These are phyloP conservation scores for Phoma sp. DNA, from an alignment of 2,329 filamentous ascomycete species.

Conservation along the genomic window DNA sequence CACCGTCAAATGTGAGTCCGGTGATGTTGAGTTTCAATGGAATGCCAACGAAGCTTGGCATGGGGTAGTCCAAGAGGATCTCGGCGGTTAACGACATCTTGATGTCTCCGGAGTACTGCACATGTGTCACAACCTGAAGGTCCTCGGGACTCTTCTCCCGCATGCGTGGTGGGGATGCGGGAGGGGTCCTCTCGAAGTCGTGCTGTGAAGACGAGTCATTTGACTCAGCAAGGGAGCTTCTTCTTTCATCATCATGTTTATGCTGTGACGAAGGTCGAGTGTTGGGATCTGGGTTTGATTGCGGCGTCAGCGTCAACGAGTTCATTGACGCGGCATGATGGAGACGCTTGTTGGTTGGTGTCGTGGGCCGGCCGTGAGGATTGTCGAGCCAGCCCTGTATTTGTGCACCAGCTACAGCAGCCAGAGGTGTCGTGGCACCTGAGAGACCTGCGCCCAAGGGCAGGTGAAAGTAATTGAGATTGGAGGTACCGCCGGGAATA, in stretches of 20 bases:
- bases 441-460: constrained; percentile 75
- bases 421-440: constrained; percentile 79
- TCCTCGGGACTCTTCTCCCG: constrained; percentile 83
- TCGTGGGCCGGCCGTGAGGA: constrained; percentile 42
- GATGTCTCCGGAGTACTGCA: constrained; percentile 87
- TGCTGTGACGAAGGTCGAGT: constrained; percentile 56
- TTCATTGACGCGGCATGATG: constrained; percentile 53
- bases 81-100: constrained; percentile 90
- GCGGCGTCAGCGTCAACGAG: constrained; percentile 55
- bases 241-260: constrained; percentile 40
- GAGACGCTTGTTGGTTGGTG: constrained; percentile 45
- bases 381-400: constrained; percentile 60
- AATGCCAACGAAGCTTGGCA: constrained; percentile 97
- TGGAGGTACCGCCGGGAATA: constrained; percentile 74
- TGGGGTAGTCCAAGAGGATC: constrained; percentile 95
- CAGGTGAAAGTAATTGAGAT: constrained; percentile 82
- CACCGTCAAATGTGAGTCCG: constrained; percentile 91
- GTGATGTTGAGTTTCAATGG: constrained; percentile 95
- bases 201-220: constrained; percentile 38
- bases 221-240: constrained; percentile 38
- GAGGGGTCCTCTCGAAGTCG: constrained; percentile 38
- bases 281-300: constrained; percentile 54
- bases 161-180: constrained; percentile 59
- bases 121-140: constrained; percentile 89
- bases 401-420: constrained; percentile 77